A percentile compares a stretch with the other conserved stretches of the same genome.
These are phyloP conservation scores for Heliosperma pusillum DNA, from an alignment of 148 eudicot genomes.

Conservation along the genomic window DNA sequence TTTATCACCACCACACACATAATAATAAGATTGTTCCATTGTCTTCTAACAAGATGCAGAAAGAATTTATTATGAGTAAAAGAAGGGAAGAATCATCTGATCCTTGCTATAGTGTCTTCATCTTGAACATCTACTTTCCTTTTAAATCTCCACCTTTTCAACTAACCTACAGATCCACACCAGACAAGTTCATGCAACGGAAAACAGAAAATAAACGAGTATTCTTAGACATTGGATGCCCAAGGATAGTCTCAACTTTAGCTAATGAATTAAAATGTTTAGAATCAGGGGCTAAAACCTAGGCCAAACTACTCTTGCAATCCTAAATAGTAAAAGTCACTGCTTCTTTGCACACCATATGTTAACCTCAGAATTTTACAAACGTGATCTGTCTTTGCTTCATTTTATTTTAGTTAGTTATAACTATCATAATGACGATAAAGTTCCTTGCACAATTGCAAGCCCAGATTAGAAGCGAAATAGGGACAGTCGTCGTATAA, in stretches of 20 bases:
- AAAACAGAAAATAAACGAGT: not conserved
- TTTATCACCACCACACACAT: conserved; percentile 9
- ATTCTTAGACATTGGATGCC: not conserved
- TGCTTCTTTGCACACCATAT: not conserved
- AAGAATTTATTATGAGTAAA: not conserved
- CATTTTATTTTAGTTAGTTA: not conserved
- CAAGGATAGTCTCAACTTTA: not conserved
- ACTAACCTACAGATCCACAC: conserved; percentile 48
- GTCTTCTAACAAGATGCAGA: conserved; percentile 8
- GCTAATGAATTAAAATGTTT: not conserved
- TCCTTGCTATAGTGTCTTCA: conserved; percentile 42
- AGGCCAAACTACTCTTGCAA: not conserved
- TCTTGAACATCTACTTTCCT: conserved; percentile 46
- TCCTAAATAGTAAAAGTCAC: not conserved
- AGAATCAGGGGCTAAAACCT: not conserved
- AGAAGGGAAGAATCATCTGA: conserved; percentile 24
- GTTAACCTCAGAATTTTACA: not conserved
- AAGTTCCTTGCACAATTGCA: not conserved
- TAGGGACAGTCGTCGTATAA: not conserved
- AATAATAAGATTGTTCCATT: conserved; percentile 2
- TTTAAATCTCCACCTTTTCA: conserved; percentile 40
- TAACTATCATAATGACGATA: not conserved
- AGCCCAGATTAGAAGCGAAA: not conserved
- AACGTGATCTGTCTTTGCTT: not conserved
- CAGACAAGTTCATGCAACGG: conserved; percentile 21